These are phyloP conservation scores for Arthromyces matolae DNA, from an alignment of 768 basidiomycete species.

Conservation along the genomic window DNA sequence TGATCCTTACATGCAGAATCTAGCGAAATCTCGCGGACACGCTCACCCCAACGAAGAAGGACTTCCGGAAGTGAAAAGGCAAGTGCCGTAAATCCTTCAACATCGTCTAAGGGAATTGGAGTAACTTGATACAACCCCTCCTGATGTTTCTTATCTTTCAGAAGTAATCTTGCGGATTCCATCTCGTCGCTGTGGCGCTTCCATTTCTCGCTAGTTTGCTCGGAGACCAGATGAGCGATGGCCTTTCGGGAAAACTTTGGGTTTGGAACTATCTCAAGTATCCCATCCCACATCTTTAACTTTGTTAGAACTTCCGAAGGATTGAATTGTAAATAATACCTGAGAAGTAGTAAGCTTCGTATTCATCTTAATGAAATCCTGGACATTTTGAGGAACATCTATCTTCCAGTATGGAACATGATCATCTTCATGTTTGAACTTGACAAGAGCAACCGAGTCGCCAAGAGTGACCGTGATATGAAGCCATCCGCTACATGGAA, in stretches of 20 bases:
- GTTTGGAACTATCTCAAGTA: constrained; percentile 5
- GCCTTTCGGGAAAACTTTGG: constrained; percentile 9
- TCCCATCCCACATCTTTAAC: constrained; percentile 18
- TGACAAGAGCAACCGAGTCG: constrained; percentile 5
- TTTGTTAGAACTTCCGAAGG: constrained; percentile 1
- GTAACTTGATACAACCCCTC: neutral
- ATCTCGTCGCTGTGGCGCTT: constrained; percentile 10
- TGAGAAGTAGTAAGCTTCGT: constrained; percentile 7
- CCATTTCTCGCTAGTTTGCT: constrained; percentile 15
- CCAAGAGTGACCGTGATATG: constrained; percentile 16
- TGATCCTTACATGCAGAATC: neutral
- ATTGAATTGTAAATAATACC: constrained; percentile 7
- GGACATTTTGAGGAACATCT: neutral
- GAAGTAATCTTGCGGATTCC: constrained; percentile 22
- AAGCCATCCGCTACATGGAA: constrained; percentile 23
- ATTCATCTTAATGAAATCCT: neutral
- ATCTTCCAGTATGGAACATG: neutral
- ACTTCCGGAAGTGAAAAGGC: constrained; percentile 25
- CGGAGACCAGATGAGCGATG: constrained; percentile 21
- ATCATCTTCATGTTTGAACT: constrained; percentile 14
- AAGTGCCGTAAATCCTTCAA: constrained; percentile 19
- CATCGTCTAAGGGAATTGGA: neutral
- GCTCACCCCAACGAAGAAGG: constrained; percentile 17
- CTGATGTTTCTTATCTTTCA: constrained; percentile 11
- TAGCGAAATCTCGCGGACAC: constrained; percentile 20